Base-by-base conservation (phyloP, 164 flowering plant species). In the Nymphaea colorata region DNA sequence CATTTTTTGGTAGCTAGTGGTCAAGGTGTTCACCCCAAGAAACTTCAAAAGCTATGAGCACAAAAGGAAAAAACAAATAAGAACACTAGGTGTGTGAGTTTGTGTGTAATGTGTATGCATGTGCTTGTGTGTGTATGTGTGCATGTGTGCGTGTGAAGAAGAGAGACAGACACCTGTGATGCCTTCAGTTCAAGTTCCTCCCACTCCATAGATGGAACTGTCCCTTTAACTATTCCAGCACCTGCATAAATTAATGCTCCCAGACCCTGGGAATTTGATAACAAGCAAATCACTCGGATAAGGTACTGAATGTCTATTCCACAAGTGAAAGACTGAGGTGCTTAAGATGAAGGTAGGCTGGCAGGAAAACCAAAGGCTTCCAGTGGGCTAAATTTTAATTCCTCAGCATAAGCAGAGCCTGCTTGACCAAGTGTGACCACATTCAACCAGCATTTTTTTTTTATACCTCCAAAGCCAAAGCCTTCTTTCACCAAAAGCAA, bases 191-290 rank as follows among this genome's bases (percentile, higher is more conserved):
- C 96, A 66, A 91, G 71, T 77, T 91, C 98, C 66, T 91, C 88
- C 98, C 98, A 94, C 73, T 91, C 98, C 47, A 66, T 77, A 61
- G 85, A 81, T 62, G 95, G 78, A 74, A 81, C 69, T 68, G 95
- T 87, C 70, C 97, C 98, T 69, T 88, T 75, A 55, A 94, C 97
- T 68, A 94, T 89, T 44, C 98, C 98, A 45, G 96, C 87, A 65
- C 98, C 98, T 62, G 98, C 97, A 75, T 85, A 94, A 64, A 91
- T 72, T 67, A 87, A 70, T 62, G 89, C 94, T 47, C 89, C 91
- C 66, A 78, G 75, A 70, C 81, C 97, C 98, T 93, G 69, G 6
- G n/a, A 64, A 55, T 55, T 25, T 47, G 11, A 6, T 14, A 47
- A 47, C 7, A 47, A 6, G 55, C 42, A 62, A 69, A 62, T 41